These are phyloP conservation scores for Colletotrichum navitas DNA, from an alignment of 2,329 filamentous ascomycete genomes.

Conservation along the genomic window DNA sequence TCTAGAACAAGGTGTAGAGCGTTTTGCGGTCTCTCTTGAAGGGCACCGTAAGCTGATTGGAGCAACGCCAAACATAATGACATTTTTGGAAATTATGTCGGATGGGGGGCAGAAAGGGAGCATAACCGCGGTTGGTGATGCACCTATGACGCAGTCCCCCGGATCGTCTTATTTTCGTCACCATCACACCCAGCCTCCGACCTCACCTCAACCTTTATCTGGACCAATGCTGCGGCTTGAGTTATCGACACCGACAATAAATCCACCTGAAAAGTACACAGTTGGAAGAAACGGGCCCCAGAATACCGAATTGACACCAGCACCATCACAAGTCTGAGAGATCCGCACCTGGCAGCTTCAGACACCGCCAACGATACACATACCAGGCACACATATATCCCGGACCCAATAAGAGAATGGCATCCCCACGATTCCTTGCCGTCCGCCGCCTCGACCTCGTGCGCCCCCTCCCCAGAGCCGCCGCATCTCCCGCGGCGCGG, in stretches of 20 bases:
- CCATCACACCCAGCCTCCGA: not conserved
- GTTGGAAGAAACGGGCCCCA: not conserved
- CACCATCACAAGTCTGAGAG: not conserved
- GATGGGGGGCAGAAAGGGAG: not conserved
- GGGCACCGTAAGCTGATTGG: not conserved
- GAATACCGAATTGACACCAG: not conserved
- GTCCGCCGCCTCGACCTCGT: not conserved
- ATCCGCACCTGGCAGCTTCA: not conserved
- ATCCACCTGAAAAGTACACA: not conserved
- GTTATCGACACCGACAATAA: too few relatives aligned
- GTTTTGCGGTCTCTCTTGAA: not conserved
- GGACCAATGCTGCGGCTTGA: not conserved
- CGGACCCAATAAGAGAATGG: slow-evolving; percentile 1
- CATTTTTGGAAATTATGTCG: not conserved
- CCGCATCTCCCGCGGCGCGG: not conserved
- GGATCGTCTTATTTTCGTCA: slow-evolving; percentile 16
- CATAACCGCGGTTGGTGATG: not conserved
- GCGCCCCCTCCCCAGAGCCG: not conserved
- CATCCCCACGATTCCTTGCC: slow-evolving; percentile 9
- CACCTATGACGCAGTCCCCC: slow-evolving; percentile 14
- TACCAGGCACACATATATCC: not conserved
- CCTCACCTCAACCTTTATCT: not conserved
- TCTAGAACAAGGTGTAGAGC: not conserved
- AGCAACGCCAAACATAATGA: not conserved
- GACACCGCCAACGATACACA: not conserved